Base-by-base conservation (phyloP, 768 basidiomycete genomes). In the Suillus decipiens region DNA sequence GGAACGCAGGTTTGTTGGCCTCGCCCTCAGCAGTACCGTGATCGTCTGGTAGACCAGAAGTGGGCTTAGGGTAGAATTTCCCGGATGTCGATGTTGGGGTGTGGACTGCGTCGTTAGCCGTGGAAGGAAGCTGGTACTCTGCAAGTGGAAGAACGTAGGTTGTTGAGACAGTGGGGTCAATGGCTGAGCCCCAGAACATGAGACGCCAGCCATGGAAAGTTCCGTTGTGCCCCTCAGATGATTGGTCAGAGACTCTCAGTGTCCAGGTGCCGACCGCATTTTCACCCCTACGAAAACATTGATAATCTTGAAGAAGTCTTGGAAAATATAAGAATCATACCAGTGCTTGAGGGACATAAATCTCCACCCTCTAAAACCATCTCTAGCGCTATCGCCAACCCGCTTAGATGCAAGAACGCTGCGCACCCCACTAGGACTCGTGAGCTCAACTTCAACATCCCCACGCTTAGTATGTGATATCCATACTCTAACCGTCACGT, bases 301-400 rank as follows among this genome's bases (percentile, higher is more conserved):
- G 76, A 62, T 12, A 59, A 41, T 42, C 48, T 42, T 59, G 47
- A 34, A 60, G 33, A 58, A 22, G 7, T 15, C 41, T 63, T n/a
- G 53, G 22, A 55, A 43, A 62, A 12, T 28, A 67, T 41, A 63
- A 43, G 37, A 10, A 60, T 60, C 75, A 28, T 63, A 96, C 96
- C 97, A 99, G 71, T 99, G 97, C 76, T 99, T 99, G 61, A 99
- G 85, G 37, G 87, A 86, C 95, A 98, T 99, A 74, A 99, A 99
- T n/a, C 84, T 89, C 97, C 97, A 99, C 0, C 93, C 96, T n/a
- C 86, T 86, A 73, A 84, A 96, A 10, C 97, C 96, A 10, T 80
- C 82, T 5, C 70, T 73, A 19, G 84, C 88, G 42, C 73, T 73
- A 72, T 99, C 97, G 14, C 80, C 80, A 39, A 79, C 70, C 65